These are phyloP conservation scores for Apiospora kogelbergensis DNA, from an alignment of 2,329 filamentous ascomycete species.

Conservation along the genomic window DNA sequence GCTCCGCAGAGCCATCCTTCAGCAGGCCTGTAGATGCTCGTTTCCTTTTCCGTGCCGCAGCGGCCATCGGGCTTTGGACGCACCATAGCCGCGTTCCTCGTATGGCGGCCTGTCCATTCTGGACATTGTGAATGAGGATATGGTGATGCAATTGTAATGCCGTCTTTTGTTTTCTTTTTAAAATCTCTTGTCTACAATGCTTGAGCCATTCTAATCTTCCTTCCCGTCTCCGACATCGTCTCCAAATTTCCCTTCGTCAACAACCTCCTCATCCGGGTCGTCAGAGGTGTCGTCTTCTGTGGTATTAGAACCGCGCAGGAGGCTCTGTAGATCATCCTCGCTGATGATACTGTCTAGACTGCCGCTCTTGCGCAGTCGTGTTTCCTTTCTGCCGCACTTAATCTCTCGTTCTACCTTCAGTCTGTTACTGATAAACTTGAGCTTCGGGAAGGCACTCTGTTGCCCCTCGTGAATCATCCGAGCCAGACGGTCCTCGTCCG, in stretches of 20 bases:
- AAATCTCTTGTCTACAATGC: neutral
- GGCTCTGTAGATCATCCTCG: conserved; percentile 56
- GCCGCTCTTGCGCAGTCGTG: conserved; percentile 47
- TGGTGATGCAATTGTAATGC: neutral
- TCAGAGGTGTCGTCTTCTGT: conserved; percentile 15
- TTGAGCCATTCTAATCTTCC: conserved; percentile 15
- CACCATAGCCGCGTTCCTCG: neutral
- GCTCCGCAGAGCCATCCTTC: neutral
- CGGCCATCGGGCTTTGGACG: neutral
- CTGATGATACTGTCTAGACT: conserved; percentile 62
- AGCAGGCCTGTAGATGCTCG: neutral
- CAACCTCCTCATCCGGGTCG: conserved; percentile 12
- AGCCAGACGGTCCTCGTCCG: conserved; percentile 70
- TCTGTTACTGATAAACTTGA: conserved; percentile 87
- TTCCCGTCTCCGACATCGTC: conserved; percentile 19
- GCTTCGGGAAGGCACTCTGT: conserved; percentile 84
- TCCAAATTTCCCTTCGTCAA: conserved; percentile 23
- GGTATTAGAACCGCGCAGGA: conserved; percentile 36
- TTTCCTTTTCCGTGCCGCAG: neutral
- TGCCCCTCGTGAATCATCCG: conserved; percentile 90
- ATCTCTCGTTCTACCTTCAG: conserved; percentile 76
- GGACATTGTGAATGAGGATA: neutral
- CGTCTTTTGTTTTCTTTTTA: neutral
- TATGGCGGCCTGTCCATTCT: neutral
- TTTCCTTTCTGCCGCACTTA: conserved; percentile 58